Evolutionary conservation across 257 asterid genomes (phyloP).

Genomic region (Nicotiana sylvestris): DNA sequence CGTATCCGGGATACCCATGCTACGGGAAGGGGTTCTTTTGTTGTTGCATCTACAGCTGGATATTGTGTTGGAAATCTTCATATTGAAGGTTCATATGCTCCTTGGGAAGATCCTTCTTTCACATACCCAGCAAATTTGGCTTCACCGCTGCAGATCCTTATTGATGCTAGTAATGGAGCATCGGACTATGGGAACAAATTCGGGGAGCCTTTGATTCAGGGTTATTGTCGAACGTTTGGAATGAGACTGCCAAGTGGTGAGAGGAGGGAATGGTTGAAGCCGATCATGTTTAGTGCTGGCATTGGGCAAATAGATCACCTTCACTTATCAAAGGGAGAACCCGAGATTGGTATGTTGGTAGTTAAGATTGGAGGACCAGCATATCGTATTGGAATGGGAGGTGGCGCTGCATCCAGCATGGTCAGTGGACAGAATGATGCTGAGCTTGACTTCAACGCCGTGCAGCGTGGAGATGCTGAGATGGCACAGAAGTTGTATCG

Average conservation of each 20-base stretch:
- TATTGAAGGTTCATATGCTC: slow-evolving; percentile 80
- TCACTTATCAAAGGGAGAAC: slow-evolving; percentile 80
- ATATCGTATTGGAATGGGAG: slow-evolving; percentile 96
- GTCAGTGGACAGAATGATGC: slow-evolving; percentile 96
- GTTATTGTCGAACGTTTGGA: slow-evolving; percentile 85
- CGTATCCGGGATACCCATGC: slow-evolving; percentile 96
- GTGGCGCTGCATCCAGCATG: slow-evolving; percentile 99
- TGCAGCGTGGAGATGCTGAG: slow-evolving; percentile 92
- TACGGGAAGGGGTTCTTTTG: slow-evolving; percentile 87
- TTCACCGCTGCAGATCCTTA: slow-evolving; percentile 77
- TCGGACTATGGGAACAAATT: slow-evolving; percentile 95
- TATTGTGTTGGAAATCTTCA: slow-evolving; percentile 93
- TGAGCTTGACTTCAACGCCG: slow-evolving; percentile 87
- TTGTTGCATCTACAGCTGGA: slow-evolving; percentile 89
- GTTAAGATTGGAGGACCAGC: slow-evolving; percentile 98
- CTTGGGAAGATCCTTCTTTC: slow-evolving; percentile 88
- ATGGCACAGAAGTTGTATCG: slow-evolving; percentile 91
- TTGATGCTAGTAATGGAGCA: slow-evolving; percentile 93
- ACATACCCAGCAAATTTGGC: slow-evolving; percentile 80
- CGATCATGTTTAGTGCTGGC: slow-evolving; percentile 94
- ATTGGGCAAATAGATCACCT: slow-evolving; percentile 85
- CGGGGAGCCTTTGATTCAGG: slow-evolving; percentile 95
- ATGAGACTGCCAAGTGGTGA: slow-evolving; percentile 88
- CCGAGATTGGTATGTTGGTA: slow-evolving; percentile 91
- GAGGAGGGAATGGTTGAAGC: slow-evolving; percentile 93